Base-by-base conservation (phyloP, 345 rosid species). In the Euphorbia lathyris region DNA sequence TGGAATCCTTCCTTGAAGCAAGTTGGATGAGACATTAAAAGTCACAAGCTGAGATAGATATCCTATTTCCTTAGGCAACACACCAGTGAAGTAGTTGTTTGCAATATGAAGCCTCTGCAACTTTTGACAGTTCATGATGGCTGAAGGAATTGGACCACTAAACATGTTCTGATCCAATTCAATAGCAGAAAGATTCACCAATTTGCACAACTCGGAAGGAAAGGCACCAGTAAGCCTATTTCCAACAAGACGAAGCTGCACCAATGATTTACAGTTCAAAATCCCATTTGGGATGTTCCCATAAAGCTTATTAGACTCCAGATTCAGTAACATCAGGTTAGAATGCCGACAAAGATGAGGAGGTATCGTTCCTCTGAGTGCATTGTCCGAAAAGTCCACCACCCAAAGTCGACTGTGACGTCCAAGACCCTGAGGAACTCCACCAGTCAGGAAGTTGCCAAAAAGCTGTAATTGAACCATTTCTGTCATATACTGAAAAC, bases 21-120 rank as follows among this genome's bases (percentile, higher is more conserved):
- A 74, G 74, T 91, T 91, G 11, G 93, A 87, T 48, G 97, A 91
- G 50, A 87, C 76, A 74, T 91, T 89, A 47, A 91, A 87, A 22
- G 86, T 74, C 74, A 89, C 97, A 61, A 91, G 90, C 62, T 84
- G 85, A 66, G 72, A 74, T 58, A 91, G 83, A 61, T 78, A 86
- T 61, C 85, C 86, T 52, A 89, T 82, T 78, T 89, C 96, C 48
- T 78, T 79, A 36, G 96, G 93, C 58, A 91, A 78, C 52, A 69
- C 67, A 42, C 86, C 87, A 17, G 79, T 22, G 58, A 91, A 87
- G 63, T 79, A 76, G 83, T 91, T 89, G 74, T 86, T 80, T 32
- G 96, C 83, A 69, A 91, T 70, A 67, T 80, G 87, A 22, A 91
- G 81, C 82, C 97, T 86, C 76, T 87, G 89, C 69, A 89, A 77